Conservation (phyloP, 768 basidiomycete genomes). For the Guyanaporus albipodus region DNA sequence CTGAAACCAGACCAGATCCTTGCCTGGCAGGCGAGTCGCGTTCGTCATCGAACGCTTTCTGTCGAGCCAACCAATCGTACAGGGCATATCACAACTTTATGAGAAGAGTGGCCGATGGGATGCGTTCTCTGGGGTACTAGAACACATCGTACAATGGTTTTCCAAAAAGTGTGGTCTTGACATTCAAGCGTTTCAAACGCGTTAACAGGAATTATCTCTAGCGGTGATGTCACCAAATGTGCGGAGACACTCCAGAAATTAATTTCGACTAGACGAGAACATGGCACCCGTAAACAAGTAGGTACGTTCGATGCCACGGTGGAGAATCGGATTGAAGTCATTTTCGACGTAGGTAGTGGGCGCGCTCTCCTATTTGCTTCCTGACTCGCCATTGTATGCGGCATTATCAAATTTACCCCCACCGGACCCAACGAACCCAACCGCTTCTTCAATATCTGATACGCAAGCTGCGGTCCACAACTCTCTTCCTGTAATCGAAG, state of each 20-base stretch:
- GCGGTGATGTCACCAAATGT: constrained; percentile 73
- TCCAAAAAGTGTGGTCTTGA: constrained; percentile 47
- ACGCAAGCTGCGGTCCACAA: constrained; percentile 65
- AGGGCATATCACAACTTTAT: constrained; percentile 75
- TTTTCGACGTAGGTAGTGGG: constrained; percentile 51
- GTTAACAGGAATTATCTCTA: constrained; percentile 26
- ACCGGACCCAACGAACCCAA: constrained; percentile 75
- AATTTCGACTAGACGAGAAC: constrained; percentile 54
- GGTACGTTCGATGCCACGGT: constrained; percentile 2
- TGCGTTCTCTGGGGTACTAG: constrained; percentile 49
- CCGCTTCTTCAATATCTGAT: constrained; percentile 51
- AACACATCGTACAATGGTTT: constrained; percentile 56
- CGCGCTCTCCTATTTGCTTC: constrained; percentile 67
- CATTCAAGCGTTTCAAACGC: background rate
- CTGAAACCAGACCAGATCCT: constrained; percentile 65
- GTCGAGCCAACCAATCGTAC: constrained; percentile 4
- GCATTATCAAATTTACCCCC: constrained; percentile 63
- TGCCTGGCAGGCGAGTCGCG: constrained; percentile 73
- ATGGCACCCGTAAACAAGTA: constrained; percentile 62
- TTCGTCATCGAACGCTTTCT: constrained; percentile 7
- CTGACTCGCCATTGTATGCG: constrained; percentile 61
- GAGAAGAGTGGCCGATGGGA: constrained; percentile 61
- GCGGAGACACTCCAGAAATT: constrained; percentile 80
- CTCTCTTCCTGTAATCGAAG: constrained; percentile 66
- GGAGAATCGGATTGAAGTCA: background rate